Base-by-base conservation (phyloP, 2,329 filamentous ascomycete species). In the Cucurbitaria berberidis region DNA sequence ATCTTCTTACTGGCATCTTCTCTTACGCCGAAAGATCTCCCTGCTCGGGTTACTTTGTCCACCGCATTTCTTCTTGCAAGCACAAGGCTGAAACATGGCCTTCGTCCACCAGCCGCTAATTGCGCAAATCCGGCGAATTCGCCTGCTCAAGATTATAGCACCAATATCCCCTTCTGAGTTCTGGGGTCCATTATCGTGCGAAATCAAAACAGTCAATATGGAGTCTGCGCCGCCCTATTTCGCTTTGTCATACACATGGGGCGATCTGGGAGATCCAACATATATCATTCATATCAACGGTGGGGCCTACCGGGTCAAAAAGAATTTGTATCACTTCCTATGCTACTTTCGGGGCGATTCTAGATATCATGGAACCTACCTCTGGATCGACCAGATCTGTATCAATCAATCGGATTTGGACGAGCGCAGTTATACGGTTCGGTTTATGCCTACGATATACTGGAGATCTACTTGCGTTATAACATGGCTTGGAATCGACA, bases 301-400 rank as follows among this genome's bases (percentile, higher is more conserved):
- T 15, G 8, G 15, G 10, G 3, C 5, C 7, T 41, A 26, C 24
- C 10, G 27, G 22, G 39, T 27, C 39, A 27, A 27, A 22, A 2
- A 41, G 39, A 41, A 41, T 15, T 15, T 41, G 22, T 18, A 41
- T 7, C 21, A 41, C 21, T 41, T 41, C n/a, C n/a, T 41, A 16
- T 24, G 11, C 21, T 16, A 16, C 39, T 26, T 27, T 11, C 21
- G 39, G 16, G 8, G 15, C 6, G 39, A 26, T 24, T 13, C 21
- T n/a, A 38, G 15, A 15, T 2, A 5, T 10, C 8, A 10, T 10
- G 35, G 34, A 13, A 24, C 21, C n/a, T 41, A 27, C 15, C 21
- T 41, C 21, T 41, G 39, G 39, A 41, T 41, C 19, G 42, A 45
- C 15, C 42, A 45, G 26, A 34, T 45, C 15, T 45, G 42, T 35